Base-by-base conservation (phyloP, 2,329 filamentous ascomycete species). In the Ascochyta fabae region DNA sequence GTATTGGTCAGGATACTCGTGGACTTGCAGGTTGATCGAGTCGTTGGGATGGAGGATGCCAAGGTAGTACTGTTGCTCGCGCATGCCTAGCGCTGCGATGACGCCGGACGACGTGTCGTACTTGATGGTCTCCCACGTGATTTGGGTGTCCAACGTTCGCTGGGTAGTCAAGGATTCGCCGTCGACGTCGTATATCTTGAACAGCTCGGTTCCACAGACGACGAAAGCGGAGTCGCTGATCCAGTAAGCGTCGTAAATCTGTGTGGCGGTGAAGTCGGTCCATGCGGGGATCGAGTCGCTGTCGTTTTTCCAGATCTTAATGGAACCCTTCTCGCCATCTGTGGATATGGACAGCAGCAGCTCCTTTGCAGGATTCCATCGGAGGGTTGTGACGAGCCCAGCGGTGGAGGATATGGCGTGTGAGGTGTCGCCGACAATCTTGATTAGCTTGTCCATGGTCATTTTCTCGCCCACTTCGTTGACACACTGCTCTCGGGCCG, bases 221-320 rank as follows among this genome's bases (percentile, higher is more conserved):
- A 78, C 70, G 56, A 82, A 80, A 2, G 70, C 69, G 3, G 75
- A 71, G 13, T 78, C 74, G 40, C 67, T 75, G 36, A 75, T 76
- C 79, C 79, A 81, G 12, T 74, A 71, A 1, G 76, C 79, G 53
- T 81, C 79, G 24, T 76, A 68, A 1, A 80, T 73, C 48, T 71
- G 71, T 4, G 72, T 71, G 22, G 78, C 75, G 9, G 74, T 75
- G 44, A 79, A 79, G 16, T 75, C 69, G 23, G 71, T 73, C 73
- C 75, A 79, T 4, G 76, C 65, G 5, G 78, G 77, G 26, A 78
- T 74, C 22, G 68, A 69, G 40, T 73, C 67, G 47, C 65, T 62
- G 44, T 68, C 65, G 42, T 69, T 67, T 34, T 70, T 75, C 74
- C 74, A 77, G 22, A 77, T 66, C 41, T 74, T 73, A 50, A 77